Conservation (phyloP, 805 yeast species). For the Starmerella bombi region DNA sequence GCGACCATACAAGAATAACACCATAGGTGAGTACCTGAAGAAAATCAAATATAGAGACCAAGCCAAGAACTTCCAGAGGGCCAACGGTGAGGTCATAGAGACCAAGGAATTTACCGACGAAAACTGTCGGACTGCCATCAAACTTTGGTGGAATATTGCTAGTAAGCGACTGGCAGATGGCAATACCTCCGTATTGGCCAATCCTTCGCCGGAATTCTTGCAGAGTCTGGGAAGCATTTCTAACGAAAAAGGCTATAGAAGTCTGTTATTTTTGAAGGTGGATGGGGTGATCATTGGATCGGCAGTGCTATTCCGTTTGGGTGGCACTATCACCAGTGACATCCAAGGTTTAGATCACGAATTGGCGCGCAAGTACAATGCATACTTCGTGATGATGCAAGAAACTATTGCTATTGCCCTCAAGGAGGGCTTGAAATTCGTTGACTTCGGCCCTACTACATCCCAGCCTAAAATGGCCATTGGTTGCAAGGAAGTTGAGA, state of each 20-base stretch:
- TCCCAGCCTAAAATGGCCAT: conserved; percentile 33
- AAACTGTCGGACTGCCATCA: conserved; percentile 27
- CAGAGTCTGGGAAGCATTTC: conserved; percentile 25
- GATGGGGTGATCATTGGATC: conserved; percentile 31
- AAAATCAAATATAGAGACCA: conserved; percentile 33
- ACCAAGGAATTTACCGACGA: conserved; percentile 26
- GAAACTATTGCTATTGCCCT: conserved; percentile 33
- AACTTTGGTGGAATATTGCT: conserved; percentile 33
- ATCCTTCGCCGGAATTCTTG: conserved; percentile 28
- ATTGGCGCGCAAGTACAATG: conserved; percentile 30
- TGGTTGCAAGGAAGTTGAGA: conserved; percentile 30
- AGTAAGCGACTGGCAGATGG: conserved; percentile 30
- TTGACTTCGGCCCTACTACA: conserved; percentile 37
- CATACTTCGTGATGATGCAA: conserved; percentile 39
- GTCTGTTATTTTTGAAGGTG: conserved; percentile 31
- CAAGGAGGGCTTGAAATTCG: conserved; percentile 29
- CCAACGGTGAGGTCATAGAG: conserved; percentile 30
- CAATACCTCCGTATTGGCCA: conserved; percentile 29
- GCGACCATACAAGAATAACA: conserved; percentile 27
- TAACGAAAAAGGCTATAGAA: conserved; percentile 24
- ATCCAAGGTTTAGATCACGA: conserved; percentile 35
- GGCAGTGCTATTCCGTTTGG: conserved; percentile 33
- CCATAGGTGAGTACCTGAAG: conserved; percentile 30
- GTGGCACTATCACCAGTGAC: conserved; percentile 35
- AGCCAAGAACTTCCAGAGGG: conserved; percentile 27